Conservation (phyloP, 75 land plant species). For the Cunninghamia lanceolata region DNA sequence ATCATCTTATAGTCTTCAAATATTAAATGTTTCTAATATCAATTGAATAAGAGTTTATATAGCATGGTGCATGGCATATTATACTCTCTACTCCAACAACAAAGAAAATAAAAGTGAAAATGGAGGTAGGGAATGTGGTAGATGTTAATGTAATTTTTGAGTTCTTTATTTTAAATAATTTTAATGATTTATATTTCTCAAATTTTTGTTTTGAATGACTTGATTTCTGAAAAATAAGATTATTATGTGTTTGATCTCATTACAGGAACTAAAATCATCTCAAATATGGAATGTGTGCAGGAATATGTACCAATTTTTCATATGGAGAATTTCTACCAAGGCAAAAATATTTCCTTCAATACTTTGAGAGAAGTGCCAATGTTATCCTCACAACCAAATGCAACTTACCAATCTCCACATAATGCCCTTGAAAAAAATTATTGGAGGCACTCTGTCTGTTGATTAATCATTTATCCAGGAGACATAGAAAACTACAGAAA, state of each 20-base stretch:
- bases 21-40: too few relatives aligned
- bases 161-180: too few relatives aligned
- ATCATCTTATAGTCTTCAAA: too few relatives aligned
- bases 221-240: neutral
- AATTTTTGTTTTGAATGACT: neutral
- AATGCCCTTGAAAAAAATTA: neutral
- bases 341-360: too few relatives aligned
- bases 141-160: neutral
- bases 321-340: too few relatives aligned
- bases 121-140: conserved; percentile 54
- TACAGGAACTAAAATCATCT: too few relatives aligned
- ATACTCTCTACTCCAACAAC: conserved; percentile 74
- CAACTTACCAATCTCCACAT: neutral
- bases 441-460: neutral
- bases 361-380: neutral
- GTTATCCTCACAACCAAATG: neutral
- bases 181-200: too few relatives aligned
- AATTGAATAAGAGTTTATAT: conserved; percentile 83
- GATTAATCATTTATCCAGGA: neutral
- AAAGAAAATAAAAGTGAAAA: conserved; percentile 52
- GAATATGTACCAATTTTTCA: conserved; percentile 48
- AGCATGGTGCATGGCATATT: conserved; percentile 59
- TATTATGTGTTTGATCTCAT: neutral
- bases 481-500: neutral
- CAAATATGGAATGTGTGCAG: conserved; percentile 25